phyloP scores from a whole-genome alignment of 352 stramenopile genomes.

The Pythium aristosporum region DNA sequence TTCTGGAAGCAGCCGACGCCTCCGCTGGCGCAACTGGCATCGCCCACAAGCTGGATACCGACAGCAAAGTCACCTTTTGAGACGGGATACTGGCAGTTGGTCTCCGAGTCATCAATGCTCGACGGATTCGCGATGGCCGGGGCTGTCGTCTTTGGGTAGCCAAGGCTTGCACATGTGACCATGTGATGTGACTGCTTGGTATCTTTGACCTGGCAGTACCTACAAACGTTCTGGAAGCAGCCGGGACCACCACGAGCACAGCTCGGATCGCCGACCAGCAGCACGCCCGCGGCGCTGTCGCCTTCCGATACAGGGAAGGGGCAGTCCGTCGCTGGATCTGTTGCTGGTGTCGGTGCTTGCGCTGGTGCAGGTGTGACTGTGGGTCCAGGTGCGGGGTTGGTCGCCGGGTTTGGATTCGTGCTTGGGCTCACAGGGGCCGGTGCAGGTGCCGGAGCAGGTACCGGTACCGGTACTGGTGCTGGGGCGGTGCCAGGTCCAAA shows the following conservation, averaged over 20 bases:
- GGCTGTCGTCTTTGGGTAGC: not conserved
- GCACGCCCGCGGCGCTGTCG: constrained; percentile 20
- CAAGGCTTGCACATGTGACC: not conserved
- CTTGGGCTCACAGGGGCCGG: not conserved
- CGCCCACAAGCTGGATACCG: constrained; percentile 21
- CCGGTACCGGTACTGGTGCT: not conserved
- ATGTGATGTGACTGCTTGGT: constrained; percentile 4
- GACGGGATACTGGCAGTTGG: constrained; percentile 1
- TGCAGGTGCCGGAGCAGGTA: too few relatives aligned
- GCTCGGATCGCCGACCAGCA: constrained; percentile 10
- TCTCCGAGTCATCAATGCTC: not conserved
- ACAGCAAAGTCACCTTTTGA: constrained; percentile 13
- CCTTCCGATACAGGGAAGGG: constrained; percentile 7
- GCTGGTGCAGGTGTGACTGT: not conserved
- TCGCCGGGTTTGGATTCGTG: too few relatives aligned
- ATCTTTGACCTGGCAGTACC: constrained; percentile 8
- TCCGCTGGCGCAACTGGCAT: constrained; percentile 17
- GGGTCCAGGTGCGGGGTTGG: not conserved
- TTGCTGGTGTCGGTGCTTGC: not conserved
- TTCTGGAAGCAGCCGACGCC: constrained; percentile 27
- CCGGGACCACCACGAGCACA: constrained; percentile 12
- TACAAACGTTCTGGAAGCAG: constrained; percentile 8
- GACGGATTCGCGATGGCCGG: not conserved
- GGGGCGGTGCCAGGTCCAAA: not conserved
- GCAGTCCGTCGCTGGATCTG: not conserved